Conservation (phyloP, 2,329 filamentous ascomycete genomes). For the Verticillium dahliae region DNA sequence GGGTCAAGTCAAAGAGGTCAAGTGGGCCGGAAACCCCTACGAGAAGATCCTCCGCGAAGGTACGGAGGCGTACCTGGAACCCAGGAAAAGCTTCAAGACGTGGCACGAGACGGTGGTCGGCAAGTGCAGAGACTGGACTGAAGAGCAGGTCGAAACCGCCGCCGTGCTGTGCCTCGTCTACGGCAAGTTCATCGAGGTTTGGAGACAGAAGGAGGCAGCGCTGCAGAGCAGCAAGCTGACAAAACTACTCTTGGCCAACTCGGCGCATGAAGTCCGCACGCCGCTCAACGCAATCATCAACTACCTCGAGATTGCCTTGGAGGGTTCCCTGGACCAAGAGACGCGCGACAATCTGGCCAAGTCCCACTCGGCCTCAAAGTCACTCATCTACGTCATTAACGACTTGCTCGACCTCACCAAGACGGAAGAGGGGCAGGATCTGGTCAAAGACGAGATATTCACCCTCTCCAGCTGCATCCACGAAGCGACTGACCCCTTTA, state of each 20-base stretch:
- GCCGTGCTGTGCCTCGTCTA: slow-evolving; percentile 85
- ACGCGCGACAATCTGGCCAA: slow-evolving; percentile 77
- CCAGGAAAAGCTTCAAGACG: slow-evolving; percentile 69
- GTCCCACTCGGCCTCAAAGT: slow-evolving; percentile 88
- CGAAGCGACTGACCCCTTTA: slow-evolving; percentile 73
- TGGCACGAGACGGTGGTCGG: slow-evolving; percentile 79
- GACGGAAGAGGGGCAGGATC: slow-evolving; percentile 70
- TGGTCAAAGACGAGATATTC: slow-evolving; percentile 77
- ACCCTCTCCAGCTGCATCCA: slow-evolving; percentile 63
- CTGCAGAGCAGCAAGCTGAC: slow-evolving; percentile 78
- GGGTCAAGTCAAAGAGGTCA: slow-evolving; percentile 68
- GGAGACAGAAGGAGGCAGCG: slow-evolving; percentile 83
- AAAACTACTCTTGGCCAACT: slow-evolving; percentile 73
- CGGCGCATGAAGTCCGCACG: slow-evolving; percentile 85
- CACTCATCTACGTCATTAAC: slow-evolving; percentile 89
- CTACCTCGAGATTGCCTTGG: slow-evolving; percentile 84
- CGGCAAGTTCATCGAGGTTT: slow-evolving; percentile 84
- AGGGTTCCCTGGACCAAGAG: slow-evolving; percentile 72
- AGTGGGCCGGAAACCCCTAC: slow-evolving; percentile 83
- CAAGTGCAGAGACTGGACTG: slow-evolving; percentile 80
- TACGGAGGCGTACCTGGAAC: slow-evolving; percentile 68
- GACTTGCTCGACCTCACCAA: slow-evolving; percentile 85
- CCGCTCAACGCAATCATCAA: slow-evolving; percentile 93
- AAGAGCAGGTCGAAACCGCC: slow-evolving; percentile 83
- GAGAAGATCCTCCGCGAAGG: slow-evolving; percentile 70